phyloP scores from a whole-genome alignment of 306 rosid genomes.

The Spatholobus suberectus region DNA sequence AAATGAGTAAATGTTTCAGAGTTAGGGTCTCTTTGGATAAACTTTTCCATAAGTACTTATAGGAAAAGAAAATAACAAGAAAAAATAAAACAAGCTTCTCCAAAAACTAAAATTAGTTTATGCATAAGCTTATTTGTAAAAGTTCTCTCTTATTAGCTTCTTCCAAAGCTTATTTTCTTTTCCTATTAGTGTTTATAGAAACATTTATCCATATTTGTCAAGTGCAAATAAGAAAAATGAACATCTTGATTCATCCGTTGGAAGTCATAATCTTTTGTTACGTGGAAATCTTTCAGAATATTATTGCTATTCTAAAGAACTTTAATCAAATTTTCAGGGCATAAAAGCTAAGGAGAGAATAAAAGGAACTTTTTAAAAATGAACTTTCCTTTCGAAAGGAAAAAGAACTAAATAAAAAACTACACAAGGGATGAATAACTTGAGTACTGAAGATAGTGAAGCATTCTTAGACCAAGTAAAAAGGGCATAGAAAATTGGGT shows the following conservation, averaged over 20 bases:
- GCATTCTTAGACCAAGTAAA: neutral
- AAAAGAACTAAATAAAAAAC: neutral
- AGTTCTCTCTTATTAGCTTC: too few relatives aligned
- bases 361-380: neutral
- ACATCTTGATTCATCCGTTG: neutral
- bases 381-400: neutral
- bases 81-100: too few relatives aligned
- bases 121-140: too few relatives aligned
- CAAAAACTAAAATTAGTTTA: too few relatives aligned
- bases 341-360: neutral
- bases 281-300: neutral
- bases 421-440: neutral
- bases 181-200: too few relatives aligned
- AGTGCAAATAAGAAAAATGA: neutral
- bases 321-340: neutral
- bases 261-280: neutral
- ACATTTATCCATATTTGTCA: too few relatives aligned
- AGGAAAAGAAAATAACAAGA: too few relatives aligned
- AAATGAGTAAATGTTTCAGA: conserved; percentile 11
- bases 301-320: neutral
- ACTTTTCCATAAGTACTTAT: too few relatives aligned
- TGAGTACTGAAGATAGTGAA: neutral
- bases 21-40: too few relatives aligned
- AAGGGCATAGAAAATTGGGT: neutral
- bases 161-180: too few relatives aligned